A percentile compares a stretch with the other conserved stretches of the same genome.
Conservation (phyloP, 805 yeast species). For the Schizosaccharomyces octosporus region DNA sequence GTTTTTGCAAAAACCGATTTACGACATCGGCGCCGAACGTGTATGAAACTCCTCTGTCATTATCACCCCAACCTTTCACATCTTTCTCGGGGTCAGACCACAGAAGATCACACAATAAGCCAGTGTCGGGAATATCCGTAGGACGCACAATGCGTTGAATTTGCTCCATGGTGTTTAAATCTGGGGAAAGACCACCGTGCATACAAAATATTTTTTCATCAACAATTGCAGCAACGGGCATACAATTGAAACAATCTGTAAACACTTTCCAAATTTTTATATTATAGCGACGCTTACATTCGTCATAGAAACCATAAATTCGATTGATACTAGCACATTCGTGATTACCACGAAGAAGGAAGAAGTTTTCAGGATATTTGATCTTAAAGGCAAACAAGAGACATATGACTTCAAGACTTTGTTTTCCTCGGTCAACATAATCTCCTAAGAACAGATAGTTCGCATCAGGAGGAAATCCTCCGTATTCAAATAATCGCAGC, state of each 20-base stretch:
- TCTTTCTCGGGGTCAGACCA: constrained; percentile 99
- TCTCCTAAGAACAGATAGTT: constrained; percentile 89
- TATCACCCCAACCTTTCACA: constrained; percentile 95
- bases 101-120: constrained; percentile 77
- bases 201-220: constrained; percentile 94
- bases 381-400: constrained; percentile 82
- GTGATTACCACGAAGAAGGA: constrained; percentile 90
- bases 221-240: constrained; percentile 93
- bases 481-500: constrained; percentile 83
- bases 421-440: constrained; percentile 96
- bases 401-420: constrained; percentile 87
- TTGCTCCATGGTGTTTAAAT: constrained; percentile 92
- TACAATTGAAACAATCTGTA: constrained; percentile 93
- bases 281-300: constrained; percentile 86
- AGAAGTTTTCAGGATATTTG: constrained; percentile 93
- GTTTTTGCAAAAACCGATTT: constrained; percentile 82
- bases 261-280: constrained; percentile 96
- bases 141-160: constrained; percentile 98
- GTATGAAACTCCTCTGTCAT: constrained; percentile 94
- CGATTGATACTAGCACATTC: constrained; percentile 96
- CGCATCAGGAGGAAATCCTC: constrained; percentile 98
- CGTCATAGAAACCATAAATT: constrained; percentile 94
- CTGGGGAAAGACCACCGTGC: constrained; percentile 98
- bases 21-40: constrained; percentile 98
- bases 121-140: constrained; percentile 87